These are phyloP conservation scores for Lavandula angustifolia DNA, from an alignment of 257 asterid species.

Conservation along the genomic window DNA sequence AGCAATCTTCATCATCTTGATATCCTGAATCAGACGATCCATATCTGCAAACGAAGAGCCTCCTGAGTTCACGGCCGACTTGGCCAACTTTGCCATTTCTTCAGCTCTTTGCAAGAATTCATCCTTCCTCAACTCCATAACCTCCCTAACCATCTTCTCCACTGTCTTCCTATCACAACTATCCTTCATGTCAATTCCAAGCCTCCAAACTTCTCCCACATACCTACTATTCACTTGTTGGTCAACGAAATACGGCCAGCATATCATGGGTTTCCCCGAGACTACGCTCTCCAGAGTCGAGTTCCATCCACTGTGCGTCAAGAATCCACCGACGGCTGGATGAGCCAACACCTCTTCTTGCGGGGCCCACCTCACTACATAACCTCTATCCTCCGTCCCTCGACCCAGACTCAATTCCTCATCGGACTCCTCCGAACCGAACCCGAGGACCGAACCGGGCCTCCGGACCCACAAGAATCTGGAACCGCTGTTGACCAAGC, in stretches of 20 bases:
- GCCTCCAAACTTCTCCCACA: constrained; percentile 45
- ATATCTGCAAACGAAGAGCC: constrained; percentile 46
- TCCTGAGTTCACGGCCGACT: constrained; percentile 39
- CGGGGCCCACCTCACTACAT: constrained; percentile 50
- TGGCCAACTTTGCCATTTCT: constrained; percentile 40
- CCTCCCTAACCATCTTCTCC: constrained; percentile 46
- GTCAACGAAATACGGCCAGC: constrained; percentile 54
- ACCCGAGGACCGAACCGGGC: constrained; percentile 47
- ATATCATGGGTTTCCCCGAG: constrained; percentile 51
- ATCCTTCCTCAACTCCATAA: constrained; percentile 54
- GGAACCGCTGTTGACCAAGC: constrained; percentile 58
- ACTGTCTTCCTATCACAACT: constrained; percentile 43
- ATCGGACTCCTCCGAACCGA: constrained; percentile 6
- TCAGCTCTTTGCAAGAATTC: constrained; percentile 42
- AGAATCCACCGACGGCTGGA: constrained; percentile 42
- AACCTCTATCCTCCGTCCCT: constrained; percentile 53
- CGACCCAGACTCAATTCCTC: constrained; percentile 22
- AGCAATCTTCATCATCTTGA: constrained; percentile 31
- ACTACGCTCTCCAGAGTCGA: constrained; percentile 52
- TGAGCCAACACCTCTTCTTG: constrained; percentile 51
- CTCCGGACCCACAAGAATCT: constrained; percentile 60
- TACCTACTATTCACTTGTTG: constrained; percentile 57
- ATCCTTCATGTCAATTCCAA: constrained; percentile 66
- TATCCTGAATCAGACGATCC: constrained; percentile 47
- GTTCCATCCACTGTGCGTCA: constrained; percentile 57